A percentile compares a stretch with the other conserved stretches of the same genome.
phyloP scores from a whole-genome alignment of 352 stramenopile species.

The Blastocystis sp. region DNA sequence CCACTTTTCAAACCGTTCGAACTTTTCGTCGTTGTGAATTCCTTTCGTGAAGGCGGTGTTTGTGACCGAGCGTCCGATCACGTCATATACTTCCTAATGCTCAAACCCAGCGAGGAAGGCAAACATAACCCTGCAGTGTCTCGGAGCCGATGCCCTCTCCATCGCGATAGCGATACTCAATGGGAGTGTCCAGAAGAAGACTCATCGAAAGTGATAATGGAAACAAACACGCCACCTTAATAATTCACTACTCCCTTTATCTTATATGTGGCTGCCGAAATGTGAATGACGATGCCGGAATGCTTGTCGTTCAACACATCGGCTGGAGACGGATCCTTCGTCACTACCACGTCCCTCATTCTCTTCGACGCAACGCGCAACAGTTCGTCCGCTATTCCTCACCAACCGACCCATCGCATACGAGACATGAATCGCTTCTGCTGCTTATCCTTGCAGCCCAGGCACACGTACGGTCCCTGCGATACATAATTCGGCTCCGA shows the following conservation, averaged over 20 bases:
- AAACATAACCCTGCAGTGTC: background rate
- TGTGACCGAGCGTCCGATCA: constrained; percentile 26
- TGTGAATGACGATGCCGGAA: background rate
- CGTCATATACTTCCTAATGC: constrained; percentile 20
- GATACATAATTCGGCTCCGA: background rate
- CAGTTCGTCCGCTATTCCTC: background rate
- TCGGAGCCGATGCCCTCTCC: background rate
- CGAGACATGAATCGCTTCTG: background rate
- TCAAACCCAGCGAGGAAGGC: background rate
- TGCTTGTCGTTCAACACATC: background rate
- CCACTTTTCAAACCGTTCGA: constrained; percentile 34
- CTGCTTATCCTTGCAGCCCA: background rate
- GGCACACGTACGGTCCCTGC: background rate
- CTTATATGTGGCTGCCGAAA: background rate
- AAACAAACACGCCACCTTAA: background rate
- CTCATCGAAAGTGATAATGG: background rate
- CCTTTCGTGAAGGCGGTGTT: constrained; percentile 12
- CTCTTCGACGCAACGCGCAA: background rate
- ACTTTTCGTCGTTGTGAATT: constrained; percentile 41
- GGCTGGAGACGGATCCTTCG: background rate
- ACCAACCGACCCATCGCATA: background rate
- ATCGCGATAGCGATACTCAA: background rate
- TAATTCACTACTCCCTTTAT: background rate
- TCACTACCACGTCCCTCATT: background rate
- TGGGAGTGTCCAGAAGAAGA: background rate